Base-by-base conservation (phyloP, 2,329 filamentous ascomycete species). In the Blastomyces silverae region DNA sequence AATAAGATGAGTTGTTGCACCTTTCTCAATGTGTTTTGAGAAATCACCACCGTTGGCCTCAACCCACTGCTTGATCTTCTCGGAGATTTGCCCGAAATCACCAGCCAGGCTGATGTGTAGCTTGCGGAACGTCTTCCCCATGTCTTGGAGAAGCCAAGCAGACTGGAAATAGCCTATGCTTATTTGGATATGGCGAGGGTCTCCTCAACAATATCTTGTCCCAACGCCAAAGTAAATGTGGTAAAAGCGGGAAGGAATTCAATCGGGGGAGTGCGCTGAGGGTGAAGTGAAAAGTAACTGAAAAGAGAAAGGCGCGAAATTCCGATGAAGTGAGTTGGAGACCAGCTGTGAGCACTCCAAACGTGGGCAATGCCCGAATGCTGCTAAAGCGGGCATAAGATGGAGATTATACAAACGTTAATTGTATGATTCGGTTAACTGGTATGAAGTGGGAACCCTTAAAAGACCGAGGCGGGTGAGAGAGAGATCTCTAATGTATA, bases 1-100 rank as follows among this genome's bases (percentile, higher is more conserved):
- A 28, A 96, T 81, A 0, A 96, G 78, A 75, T 96, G 91, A 0
- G 91, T 61, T 13, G 91, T 61, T 11, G 88, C 84, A 0, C 78
- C 70, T 0, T 79, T 73, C 34, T 79, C 80, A 22, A 91, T 76
- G 0, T 80, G 76, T 0, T 78, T 73, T 0, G 78, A 76, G 72
- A 86, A 88, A 1, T 65, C 74, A 1, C 89, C 91, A 7, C 85
- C 86, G 65, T 89, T 85, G 3, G 79, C 72, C 3, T 79, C 78
- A 11, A 90, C 81, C 90, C 90, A 96, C 50, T 79, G 78, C 46
- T 81, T 81, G 46, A 94, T 81, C 53, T 89, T 83, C 0, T 83
- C 79, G 2, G 81, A 76, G 1, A 78, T 80, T 0, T 76, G 77
- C 0, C 81, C 80, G 4, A 90, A 83, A 1, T 83, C 79, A 4